Conservation (phyloP, 371 early-diverging fungal species). For the Choanephora cucurbitarum region DNA sequence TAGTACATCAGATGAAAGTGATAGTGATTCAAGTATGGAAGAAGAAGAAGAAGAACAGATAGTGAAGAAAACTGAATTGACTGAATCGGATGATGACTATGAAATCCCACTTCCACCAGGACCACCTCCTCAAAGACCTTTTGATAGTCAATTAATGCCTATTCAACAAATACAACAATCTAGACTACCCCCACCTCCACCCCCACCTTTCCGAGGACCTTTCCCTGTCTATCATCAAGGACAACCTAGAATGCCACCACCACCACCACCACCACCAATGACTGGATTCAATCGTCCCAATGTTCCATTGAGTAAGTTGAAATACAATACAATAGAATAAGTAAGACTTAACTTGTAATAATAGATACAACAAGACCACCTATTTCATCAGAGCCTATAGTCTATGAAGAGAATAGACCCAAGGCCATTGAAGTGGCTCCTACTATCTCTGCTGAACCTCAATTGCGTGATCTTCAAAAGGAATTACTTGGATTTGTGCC, state of each 20-base stretch:
- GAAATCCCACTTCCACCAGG: conserved; percentile 52
- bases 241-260: conserved; percentile 10
- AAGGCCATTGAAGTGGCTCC: conserved; percentile 26
- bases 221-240: conserved; percentile 15
- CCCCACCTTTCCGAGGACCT: conserved; percentile 15
- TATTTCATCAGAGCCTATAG: conserved; percentile 10
- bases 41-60: conserved; percentile 8
- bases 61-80: conserved; percentile 1
- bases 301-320: too few species aligned
- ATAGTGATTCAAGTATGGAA: conserved; percentile 16
- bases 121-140: conserved; percentile 44
- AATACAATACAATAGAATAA: too few species aligned
- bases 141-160: conserved; percentile 22
- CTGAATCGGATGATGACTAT: conserved; percentile 45
- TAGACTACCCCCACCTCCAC: conserved; percentile 16
- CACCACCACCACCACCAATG: conserved; percentile 14
- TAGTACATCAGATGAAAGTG: conserved; percentile 13
- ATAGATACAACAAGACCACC: conserved; percentile 6
- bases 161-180: conserved; percentile 2
- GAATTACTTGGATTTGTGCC: conserved; percentile 66
- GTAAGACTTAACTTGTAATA: too few species aligned
- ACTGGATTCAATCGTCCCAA: too few species aligned
- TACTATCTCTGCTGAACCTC: conserved; percentile 65
- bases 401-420: conserved; percentile 14
- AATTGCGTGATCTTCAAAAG: conserved; percentile 65